These are phyloP conservation scores for Penicillium sp. DNA, from an alignment of 2,329 filamentous ascomycete genomes.

Conservation along the genomic window DNA sequence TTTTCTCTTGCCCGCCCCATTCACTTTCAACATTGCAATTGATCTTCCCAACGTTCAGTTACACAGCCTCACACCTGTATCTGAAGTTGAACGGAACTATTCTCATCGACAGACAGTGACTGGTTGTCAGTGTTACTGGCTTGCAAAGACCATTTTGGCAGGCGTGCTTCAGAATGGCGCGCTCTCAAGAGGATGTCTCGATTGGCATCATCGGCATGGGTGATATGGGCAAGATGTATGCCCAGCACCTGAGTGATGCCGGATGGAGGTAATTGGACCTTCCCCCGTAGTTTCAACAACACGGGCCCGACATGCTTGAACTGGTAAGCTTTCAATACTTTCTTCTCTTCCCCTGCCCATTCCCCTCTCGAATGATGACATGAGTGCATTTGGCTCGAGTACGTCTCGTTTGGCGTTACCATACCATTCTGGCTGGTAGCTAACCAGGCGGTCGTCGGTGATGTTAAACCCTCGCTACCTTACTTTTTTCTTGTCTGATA, in stretches of 20 bases:
- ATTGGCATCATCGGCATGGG: constrained; percentile 98
- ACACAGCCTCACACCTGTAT: background rate
- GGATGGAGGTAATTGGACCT: constrained; percentile 83
- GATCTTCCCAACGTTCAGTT: constrained; percentile 14
- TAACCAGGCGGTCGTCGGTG: constrained; percentile 71
- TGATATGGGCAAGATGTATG: constrained; percentile 99
- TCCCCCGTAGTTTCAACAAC: constrained; percentile 11
- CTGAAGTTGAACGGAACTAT: background rate
- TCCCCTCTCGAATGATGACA: constrained; percentile 75
- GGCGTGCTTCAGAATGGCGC: constrained; percentile 28
- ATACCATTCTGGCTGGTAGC: constrained; percentile 70
- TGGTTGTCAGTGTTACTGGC: background rate
- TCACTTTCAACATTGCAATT: constrained; percentile 10
- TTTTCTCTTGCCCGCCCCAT: constrained; percentile 13
- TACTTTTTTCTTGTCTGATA: constrained; percentile 78
- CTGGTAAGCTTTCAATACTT: constrained; percentile 18
- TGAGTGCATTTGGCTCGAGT: constrained; percentile 99
- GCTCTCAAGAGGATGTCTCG: constrained; percentile 63
- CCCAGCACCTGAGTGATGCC: constrained; percentile 77
- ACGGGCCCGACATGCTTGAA: constrained; percentile 6
- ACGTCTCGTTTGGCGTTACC: constrained; percentile 63
- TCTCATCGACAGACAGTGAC: background rate
- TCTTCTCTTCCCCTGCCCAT: constrained; percentile 3
- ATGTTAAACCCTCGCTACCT: constrained; percentile 99
- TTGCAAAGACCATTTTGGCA: background rate